phyloP scores from a whole-genome alignment of 2,329 filamentous ascomycete species.

The Trichoderma atrobrunneum region DNA sequence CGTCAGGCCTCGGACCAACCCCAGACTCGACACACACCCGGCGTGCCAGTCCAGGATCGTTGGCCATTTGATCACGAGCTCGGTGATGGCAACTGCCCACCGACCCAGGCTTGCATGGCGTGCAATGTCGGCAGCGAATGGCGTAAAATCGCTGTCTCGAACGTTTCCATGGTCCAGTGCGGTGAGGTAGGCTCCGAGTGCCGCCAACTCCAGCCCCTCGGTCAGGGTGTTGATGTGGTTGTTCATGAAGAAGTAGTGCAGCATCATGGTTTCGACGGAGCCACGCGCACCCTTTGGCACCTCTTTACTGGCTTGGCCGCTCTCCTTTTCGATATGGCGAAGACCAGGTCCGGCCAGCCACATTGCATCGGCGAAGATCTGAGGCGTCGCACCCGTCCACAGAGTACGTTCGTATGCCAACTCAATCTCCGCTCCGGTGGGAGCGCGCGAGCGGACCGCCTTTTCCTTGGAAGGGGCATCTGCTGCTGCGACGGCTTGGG shows the following conservation, averaged over 20 bases:
- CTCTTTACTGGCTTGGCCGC: conserved; percentile 1
- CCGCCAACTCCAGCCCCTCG: background rate
- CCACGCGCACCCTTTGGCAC: background rate
- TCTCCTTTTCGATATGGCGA: conserved; percentile 3
- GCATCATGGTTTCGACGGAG: conserved; percentile 2
- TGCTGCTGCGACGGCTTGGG: background rate
- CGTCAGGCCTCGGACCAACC: conserved; percentile 3
- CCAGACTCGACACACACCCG: conserved; percentile 2
- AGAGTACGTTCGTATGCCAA: background rate
- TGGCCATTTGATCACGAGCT: background rate
- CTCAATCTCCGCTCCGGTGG: background rate
- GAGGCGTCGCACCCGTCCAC: background rate
- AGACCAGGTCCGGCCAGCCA: conserved; percentile 7
- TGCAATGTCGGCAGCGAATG: background rate
- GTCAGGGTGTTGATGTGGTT: conserved; percentile 11
- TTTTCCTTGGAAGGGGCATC: background rate
- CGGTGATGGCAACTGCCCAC: background rate
- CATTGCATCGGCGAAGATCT: conserved; percentile 8
- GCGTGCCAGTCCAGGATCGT: conserved; percentile 12
- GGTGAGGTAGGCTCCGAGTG: background rate
- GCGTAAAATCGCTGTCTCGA: conserved; percentile 7
- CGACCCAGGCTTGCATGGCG: background rate
- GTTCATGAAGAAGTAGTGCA: conserved; percentile 16
- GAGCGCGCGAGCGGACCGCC: background rate
- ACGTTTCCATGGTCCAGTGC: conserved; percentile 5